These are phyloP conservation scores for Schizopora paradoxa DNA, from an alignment of 1,284 basidiomycete genomes.

Conservation along the genomic window DNA sequence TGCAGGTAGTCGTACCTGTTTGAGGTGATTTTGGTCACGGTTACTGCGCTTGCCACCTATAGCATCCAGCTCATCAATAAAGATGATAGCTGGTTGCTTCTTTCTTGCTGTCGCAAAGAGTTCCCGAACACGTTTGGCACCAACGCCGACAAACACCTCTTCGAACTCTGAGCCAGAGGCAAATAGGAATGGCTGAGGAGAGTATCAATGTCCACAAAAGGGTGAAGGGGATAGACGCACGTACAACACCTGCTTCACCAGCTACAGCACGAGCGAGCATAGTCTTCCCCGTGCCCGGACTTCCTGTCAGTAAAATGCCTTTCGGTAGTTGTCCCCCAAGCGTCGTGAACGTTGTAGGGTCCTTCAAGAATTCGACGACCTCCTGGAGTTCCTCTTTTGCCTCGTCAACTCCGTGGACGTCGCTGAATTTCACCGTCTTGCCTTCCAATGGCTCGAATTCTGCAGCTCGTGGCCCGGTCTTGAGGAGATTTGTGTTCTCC, in stretches of 20 bases:
- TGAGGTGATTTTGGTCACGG: conserved; percentile 85
- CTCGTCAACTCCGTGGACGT: conserved; percentile 94
- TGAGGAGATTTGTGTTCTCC: conserved; percentile 89
- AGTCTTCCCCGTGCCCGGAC: conserved; percentile 94
- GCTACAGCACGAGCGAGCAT: conserved; percentile 94
- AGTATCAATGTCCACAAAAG: background rate
- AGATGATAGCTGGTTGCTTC: conserved; percentile 92
- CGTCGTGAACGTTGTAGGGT: conserved; percentile 82
- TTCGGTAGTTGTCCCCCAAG: conserved; percentile 91
- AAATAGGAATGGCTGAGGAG: conserved; percentile 68
- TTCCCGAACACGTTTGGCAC: conserved; percentile 94
- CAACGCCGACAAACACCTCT: conserved; percentile 96
- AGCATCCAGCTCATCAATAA: conserved; percentile 91
- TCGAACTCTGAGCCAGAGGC: conserved; percentile 93
- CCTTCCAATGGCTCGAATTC: conserved; percentile 76
- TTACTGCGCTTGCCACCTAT: conserved; percentile 89
- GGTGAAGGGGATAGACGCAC: conserved; percentile 10
- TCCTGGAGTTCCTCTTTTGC: conserved; percentile 93
- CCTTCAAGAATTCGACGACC: conserved; percentile 88
- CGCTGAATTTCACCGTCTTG: conserved; percentile 82
- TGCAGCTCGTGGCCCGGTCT: conserved; percentile 71
- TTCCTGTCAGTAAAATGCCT: conserved; percentile 85
- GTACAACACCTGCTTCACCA: conserved; percentile 86
- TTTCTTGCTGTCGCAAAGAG: conserved; percentile 94
- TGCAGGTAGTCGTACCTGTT: conserved; percentile 40